Conservation (phyloP, 2,329 filamentous ascomycete species). For the Epichloe aotearoae region DNA sequence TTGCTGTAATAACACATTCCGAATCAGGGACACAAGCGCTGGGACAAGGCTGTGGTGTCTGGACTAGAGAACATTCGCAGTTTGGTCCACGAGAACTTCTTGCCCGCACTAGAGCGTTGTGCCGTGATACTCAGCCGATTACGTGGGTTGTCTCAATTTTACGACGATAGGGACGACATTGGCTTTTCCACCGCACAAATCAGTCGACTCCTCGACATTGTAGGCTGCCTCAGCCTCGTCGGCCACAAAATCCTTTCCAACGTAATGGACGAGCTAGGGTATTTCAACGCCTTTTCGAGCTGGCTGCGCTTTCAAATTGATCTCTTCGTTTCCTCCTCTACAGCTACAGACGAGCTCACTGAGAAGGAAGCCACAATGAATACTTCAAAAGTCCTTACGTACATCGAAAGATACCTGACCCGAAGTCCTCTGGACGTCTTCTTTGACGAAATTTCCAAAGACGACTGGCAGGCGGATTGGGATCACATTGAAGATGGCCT, state of each 20-base stretch:
- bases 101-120: conserved; percentile 77
- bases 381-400: conserved; percentile 56
- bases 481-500: conserved; percentile 29
- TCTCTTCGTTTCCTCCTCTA: conserved; percentile 49
- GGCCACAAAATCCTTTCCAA: conserved; percentile 59
- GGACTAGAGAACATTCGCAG: conserved; percentile 67
- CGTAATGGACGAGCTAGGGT: conserved; percentile 61
- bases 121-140: conserved; percentile 71
- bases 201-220: conserved; percentile 52
- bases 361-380: conserved; percentile 71
- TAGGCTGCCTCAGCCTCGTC: conserved; percentile 63
- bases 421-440: conserved; percentile 52
- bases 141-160: conserved; percentile 69
- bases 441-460: conserved; percentile 35
- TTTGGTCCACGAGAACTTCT: conserved; percentile 73
- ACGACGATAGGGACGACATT: conserved; percentile 51
- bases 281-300: conserved; percentile 65
- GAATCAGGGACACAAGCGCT: conserved; percentile 72
- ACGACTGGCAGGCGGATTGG: conserved; percentile 37
- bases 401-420: conserved; percentile 59
- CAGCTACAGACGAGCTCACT: conserved; percentile 54
- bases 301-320: conserved; percentile 83
- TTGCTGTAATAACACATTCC: not conserved
- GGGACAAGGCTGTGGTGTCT: conserved; percentile 75
- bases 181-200: conserved; percentile 54